phyloP scores from a whole-genome alignment of 2,329 filamentous ascomycete genomes.

The Cladosporium halotolerans region DNA sequence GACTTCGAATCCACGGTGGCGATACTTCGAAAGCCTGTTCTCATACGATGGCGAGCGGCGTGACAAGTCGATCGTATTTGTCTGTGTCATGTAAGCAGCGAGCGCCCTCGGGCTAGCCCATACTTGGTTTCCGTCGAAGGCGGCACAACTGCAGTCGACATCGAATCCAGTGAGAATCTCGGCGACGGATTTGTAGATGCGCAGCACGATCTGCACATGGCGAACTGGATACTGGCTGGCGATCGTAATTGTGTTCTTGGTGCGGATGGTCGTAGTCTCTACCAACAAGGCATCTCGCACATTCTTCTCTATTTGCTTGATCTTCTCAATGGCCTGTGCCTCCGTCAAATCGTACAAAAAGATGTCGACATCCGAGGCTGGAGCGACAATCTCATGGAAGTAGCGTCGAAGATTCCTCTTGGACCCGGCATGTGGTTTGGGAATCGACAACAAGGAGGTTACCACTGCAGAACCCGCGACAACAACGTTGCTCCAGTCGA shows the following conservation, averaged over 20 bases:
- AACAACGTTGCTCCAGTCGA: conserved; percentile 78
- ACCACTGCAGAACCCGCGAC: conserved; percentile 75
- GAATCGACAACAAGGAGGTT: conserved; percentile 64
- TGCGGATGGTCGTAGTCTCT: conserved; percentile 78
- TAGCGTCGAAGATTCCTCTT: conserved; percentile 48
- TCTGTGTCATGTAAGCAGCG: conserved; percentile 72
- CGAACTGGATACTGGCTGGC: conserved; percentile 64
- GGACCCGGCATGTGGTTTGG: conserved; percentile 43
- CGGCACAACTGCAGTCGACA: conserved; percentile 75
- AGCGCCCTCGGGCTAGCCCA: conserved; percentile 72
- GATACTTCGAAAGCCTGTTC: conserved; percentile 79
- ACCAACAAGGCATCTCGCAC: conserved; percentile 70
- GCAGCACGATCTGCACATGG: conserved; percentile 79
- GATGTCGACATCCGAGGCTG: conserved; percentile 79
- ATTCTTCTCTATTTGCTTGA: conserved; percentile 70
- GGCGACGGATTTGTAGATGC: conserved; percentile 75
- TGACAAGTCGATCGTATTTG: conserved; percentile 72
- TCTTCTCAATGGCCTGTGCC: conserved; percentile 73
- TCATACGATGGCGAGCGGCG: conserved; percentile 82
- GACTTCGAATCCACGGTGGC: conserved; percentile 76
- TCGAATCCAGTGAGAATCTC: conserved; percentile 86
- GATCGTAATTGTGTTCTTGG: conserved; percentile 83
- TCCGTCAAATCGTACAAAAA: conserved; percentile 77
- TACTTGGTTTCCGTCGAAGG: conserved; percentile 74
- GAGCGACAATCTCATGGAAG: conserved; percentile 74